Evolutionary conservation across 1,139 yeast genomes (phyloP).

Genomic region (Lodderomyces metapsilosis): DNA sequence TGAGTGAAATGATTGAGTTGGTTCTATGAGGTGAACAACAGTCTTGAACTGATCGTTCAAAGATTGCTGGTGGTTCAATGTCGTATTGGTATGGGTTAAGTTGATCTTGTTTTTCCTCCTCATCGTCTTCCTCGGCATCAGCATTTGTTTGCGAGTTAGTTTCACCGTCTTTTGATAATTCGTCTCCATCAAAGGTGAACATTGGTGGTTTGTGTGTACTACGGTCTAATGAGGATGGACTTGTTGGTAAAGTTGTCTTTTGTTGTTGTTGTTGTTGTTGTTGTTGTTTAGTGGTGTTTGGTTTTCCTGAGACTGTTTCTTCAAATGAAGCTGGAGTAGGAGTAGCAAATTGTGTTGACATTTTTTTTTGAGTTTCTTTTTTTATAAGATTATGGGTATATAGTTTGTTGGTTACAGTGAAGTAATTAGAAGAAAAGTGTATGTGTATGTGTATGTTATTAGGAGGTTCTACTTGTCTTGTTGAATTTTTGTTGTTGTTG

Average conservation of each 20-base stretch:
- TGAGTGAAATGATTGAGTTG: conserved; percentile 11
- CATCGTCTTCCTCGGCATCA: not conserved
- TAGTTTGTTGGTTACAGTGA: too few relatives aligned
- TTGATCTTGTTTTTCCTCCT: not conserved
- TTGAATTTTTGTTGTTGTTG: conserved; percentile 4
- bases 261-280: not conserved
- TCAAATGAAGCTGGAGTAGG: not conserved
- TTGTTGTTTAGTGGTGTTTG: not conserved
- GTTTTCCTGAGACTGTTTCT: conserved; percentile 7
- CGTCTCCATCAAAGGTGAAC: conserved; percentile 1
- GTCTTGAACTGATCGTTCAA: conserved; percentile 66
- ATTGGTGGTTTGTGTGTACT: not conserved
- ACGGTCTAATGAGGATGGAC: not conserved
- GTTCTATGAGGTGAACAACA: conserved; percentile 13
- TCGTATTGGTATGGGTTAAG: not conserved
- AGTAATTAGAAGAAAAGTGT: too few relatives aligned
- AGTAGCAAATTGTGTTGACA: too few relatives aligned
- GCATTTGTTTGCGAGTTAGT: too few relatives aligned
- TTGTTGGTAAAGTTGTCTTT: not conserved
- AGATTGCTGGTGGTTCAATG: conserved; percentile 29
- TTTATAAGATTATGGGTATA: too few relatives aligned
- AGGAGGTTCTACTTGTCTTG: too few relatives aligned
- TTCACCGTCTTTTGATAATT: not conserved
- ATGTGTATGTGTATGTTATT: too few relatives aligned
- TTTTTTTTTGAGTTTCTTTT: too few relatives aligned